Conservation (phyloP, 768 basidiomycete genomes). For the Crassisporium funariophilum region DNA sequence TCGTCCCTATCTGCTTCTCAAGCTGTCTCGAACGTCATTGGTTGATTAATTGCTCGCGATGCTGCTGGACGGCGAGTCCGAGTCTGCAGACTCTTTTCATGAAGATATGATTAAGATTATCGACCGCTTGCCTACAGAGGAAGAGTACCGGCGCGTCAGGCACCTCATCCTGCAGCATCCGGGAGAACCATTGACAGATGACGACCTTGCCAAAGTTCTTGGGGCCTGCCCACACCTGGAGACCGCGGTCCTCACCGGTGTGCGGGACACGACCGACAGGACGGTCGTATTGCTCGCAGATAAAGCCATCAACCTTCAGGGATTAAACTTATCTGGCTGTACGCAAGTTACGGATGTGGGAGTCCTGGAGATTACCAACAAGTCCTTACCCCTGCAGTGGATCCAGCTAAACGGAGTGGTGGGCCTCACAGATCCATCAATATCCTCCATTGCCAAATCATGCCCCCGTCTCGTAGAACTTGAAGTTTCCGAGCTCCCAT, state of each 20-base stretch:
- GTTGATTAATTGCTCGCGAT: slow-evolving; percentile 11
- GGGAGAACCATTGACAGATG: slow-evolving; percentile 50
- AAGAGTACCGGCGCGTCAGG: slow-evolving; percentile 60
- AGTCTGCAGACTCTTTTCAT: slow-evolving; percentile 39
- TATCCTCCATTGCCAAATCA: slow-evolving; percentile 71
- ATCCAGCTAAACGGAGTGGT: slow-evolving; percentile 72
- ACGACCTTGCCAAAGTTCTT: slow-evolving; percentile 60
- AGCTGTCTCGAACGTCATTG: slow-evolving; percentile 1
- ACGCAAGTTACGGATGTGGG: slow-evolving; percentile 76
- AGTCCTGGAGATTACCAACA: slow-evolving; percentile 68
- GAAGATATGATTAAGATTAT: slow-evolving; percentile 62
- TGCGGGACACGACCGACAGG: slow-evolving; percentile 66
- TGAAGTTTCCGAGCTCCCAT: slow-evolving; percentile 71
- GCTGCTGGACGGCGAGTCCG: slow-evolving; percentile 31
- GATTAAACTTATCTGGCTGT: slow-evolving; percentile 79
- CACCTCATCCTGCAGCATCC: slow-evolving; percentile 57
- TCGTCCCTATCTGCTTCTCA: slow-evolving; percentile 4
- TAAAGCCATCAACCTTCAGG: slow-evolving; percentile 66
- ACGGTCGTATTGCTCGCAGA: slow-evolving; percentile 65
- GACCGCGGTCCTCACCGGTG: slow-evolving; percentile 68
- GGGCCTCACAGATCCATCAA: slow-evolving; percentile 57
- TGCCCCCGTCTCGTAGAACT: slow-evolving; percentile 82
- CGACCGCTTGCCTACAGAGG: slow-evolving; percentile 60
- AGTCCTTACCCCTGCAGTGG: slow-evolving; percentile 70
- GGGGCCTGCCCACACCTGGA: slow-evolving; percentile 64